These are phyloP conservation scores for Picochlorum costavermella DNA, from an alignment of 139 green algal species.

Conservation along the genomic window DNA sequence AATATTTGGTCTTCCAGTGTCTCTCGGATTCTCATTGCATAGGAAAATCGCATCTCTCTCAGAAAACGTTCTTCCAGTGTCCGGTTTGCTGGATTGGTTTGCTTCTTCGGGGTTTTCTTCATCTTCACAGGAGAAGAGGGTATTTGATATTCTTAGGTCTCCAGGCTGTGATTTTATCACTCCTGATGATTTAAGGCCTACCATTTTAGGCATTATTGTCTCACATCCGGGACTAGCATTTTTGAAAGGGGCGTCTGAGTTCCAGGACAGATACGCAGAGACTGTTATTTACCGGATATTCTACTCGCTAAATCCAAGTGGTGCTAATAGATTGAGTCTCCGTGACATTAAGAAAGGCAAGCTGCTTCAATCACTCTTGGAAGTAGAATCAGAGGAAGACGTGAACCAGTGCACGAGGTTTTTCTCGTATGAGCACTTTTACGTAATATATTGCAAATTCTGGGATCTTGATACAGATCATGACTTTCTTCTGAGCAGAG, in stretches of 20 bases:
- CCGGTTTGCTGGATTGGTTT: constrained; percentile 36
- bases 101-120: constrained; percentile 21
- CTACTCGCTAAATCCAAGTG: constrained; percentile 79
- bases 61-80: constrained; percentile 19
- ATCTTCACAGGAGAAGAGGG: constrained; percentile 3
- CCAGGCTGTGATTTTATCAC: constrained; percentile 24
- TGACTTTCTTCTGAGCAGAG: constrained; percentile 88
- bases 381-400: constrained; percentile 88
- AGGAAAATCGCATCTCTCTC: constrained; percentile 40
- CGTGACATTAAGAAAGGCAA: constrained; percentile 77
- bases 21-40: constrained; percentile 73
- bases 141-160: constrained; percentile 39
- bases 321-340: constrained; percentile 65
- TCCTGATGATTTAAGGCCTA: constrained; percentile 69
- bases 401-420: constrained; percentile 91
- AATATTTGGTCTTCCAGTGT: constrained; percentile 75
- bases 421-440: constrained; percentile 99
- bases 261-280: constrained; percentile 95
- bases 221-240: constrained; percentile 96
- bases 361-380: constrained; percentile 70
- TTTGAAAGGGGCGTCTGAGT: constrained; percentile 90
- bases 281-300: constrained; percentile 97
- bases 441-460: constrained; percentile 99
- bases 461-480: constrained; percentile 99
- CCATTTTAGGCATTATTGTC: constrained; percentile 77